Evolutionary conservation across 202 grass and related monocot genomes (phyloP), one percentile per base, ranked within the genome.

Genomic region (Alloteropsis angusta): DNA sequence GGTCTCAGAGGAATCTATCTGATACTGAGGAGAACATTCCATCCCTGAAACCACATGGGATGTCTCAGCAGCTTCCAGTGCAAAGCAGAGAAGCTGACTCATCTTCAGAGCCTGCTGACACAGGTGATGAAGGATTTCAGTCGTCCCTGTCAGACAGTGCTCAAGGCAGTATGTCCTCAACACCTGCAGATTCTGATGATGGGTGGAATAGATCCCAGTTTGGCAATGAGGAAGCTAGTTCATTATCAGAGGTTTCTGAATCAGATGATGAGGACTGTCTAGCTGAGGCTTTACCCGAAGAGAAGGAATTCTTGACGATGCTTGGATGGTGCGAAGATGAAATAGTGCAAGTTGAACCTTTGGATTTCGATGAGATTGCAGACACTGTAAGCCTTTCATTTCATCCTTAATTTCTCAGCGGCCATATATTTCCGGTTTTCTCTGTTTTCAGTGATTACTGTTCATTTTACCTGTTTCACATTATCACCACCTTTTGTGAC

Each of bases 281-380:
- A 62, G 60, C 67, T 42, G 60, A 85, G 42, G 47, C 78, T 66
- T 70, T 58, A 67, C 42, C 80, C 44, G 80, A 87, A 71, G 84
- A 87, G 22, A 76, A 77, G 66, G 18, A 12, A 77, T 90, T 90
- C 48, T 32, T 90, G 84, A 76, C 21, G 64, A 76, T 66, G 5
- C 88, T 90, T 73, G 88, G 88, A 35, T 90, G 88, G 88, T 75
- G 68, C 76, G 82, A 84, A 81, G 81, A 90, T 81, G 80, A 86
- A 87, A 46, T 54, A 52, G 88, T 76, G 28, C 60, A 84, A 53
- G 84, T 83, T 14, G 54, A 80, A 71, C 80, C 88, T 68, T 84
- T 90, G 77, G 77, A 53, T 32, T 64, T 79, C 26, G 43, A 81
- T 21, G 88, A 90, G 81, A 90, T 90, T 77, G 80, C 58, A 30